These are phyloP conservation scores for Aspergillus ostianus DNA, from an alignment of 495 filamentous ascomycete genomes.

Conservation along the genomic window DNA sequence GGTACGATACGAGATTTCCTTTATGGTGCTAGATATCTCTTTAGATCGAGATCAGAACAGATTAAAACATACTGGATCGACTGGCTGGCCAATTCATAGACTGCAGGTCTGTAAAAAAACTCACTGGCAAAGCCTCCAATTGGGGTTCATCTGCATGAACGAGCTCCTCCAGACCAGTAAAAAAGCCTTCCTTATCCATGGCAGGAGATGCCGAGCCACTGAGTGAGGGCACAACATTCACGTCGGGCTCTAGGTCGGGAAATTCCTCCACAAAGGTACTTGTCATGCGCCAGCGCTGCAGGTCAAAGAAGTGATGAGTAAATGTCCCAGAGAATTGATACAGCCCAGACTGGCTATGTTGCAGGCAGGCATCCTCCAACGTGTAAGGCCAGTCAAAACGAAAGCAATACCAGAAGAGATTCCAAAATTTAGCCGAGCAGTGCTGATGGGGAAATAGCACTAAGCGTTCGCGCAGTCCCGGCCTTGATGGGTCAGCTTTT, in stretches of 20 bases:
- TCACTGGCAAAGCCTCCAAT: neutral
- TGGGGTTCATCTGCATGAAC: neutral
- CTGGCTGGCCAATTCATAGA: neutral
- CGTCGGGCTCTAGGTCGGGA: conserved; percentile 11
- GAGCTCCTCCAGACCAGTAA: neutral
- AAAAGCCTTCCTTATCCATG: neutral
- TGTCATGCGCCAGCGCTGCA: conserved; percentile 17
- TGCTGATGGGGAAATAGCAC: conserved; percentile 15
- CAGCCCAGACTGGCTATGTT: conserved; percentile 10
- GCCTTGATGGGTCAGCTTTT: conserved; percentile 1
- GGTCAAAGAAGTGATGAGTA: conserved; percentile 14
- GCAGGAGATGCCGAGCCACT: too few relatives aligned
- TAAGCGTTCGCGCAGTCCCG: conserved; percentile 14
- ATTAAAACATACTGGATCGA: neutral
- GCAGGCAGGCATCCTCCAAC: conserved; percentile 5
- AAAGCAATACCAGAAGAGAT: conserved; percentile 16
- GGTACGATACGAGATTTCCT: neutral
- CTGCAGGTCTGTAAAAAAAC: neutral
- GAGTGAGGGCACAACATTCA: neutral
- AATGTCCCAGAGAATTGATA: conserved; percentile 13
- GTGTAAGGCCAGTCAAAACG: conserved; percentile 15
- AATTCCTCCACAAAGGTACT: conserved; percentile 14
- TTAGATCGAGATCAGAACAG: neutral
- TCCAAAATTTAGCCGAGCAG: conserved; percentile 18
- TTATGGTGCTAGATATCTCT: neutral